phyloP scores from a whole-genome alignment of 257 asterid genomes.

The Primulina huaijiensis region DNA sequence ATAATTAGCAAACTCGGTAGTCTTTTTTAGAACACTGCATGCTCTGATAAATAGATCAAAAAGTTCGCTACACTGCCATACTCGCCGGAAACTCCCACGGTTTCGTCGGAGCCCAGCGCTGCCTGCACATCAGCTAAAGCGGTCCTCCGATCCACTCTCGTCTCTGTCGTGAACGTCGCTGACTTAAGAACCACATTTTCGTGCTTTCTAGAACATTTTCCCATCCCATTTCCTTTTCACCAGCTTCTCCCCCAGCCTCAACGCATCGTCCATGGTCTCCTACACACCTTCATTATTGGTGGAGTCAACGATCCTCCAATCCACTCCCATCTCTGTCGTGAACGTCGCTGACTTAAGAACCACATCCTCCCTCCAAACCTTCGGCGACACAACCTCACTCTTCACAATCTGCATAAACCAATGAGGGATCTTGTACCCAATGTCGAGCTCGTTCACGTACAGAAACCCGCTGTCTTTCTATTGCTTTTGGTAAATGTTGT shows the following conservation, averaged over 20 bases:
- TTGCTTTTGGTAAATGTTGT: too few relatives aligned
- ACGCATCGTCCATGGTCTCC: slow-evolving; percentile 57
- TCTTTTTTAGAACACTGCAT: too few relatives aligned
- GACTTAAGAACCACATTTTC: too few relatives aligned
- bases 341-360: slow-evolving; percentile 44
- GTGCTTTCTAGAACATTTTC: too few relatives aligned
- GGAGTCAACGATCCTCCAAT: slow-evolving; percentile 53
- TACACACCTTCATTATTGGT: slow-evolving; percentile 41
- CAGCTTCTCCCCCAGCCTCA: slow-evolving; percentile 43
- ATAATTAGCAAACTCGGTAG: too few relatives aligned
- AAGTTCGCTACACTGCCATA: neutral
- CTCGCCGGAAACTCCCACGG: slow-evolving; percentile 33
- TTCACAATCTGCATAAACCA: slow-evolving; percentile 53
- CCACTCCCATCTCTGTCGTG: slow-evolving; percentile 47
- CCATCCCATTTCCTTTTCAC: slow-evolving; percentile 55
- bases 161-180: too few relatives aligned
- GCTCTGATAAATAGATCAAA: too few relatives aligned
- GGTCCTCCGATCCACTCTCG: slow-evolving; percentile 39
- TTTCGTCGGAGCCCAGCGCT: slow-evolving; percentile 38
- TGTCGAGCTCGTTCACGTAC: slow-evolving; percentile 65
- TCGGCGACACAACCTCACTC: slow-evolving; percentile 37
- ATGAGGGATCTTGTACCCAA: slow-evolving; percentile 32
- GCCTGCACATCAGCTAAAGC: slow-evolving; percentile 36
- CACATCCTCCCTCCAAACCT: slow-evolving; percentile 48
- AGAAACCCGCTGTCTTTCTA: too few relatives aligned